Evolutionary conservation across 2,329 filamentous ascomycete genomes (phyloP).

Genomic region (Neopestalotiopsis sp.): DNA sequence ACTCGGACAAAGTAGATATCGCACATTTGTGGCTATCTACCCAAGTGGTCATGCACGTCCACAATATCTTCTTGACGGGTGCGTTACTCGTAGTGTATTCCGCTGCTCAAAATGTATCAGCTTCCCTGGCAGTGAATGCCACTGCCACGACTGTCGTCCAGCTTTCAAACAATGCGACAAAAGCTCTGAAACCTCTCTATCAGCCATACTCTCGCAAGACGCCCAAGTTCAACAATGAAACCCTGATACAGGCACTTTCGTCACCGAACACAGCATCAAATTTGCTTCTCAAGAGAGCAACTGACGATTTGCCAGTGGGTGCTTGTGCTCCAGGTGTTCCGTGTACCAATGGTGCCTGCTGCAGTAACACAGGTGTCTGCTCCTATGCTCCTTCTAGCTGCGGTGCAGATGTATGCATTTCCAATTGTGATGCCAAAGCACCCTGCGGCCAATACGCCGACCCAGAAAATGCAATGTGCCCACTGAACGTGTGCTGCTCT

Average conservation of each 20-base stretch:
- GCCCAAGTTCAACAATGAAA: background rate
- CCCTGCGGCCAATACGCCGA: constrained; percentile 38
- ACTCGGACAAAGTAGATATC: too few species aligned
- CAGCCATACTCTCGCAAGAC: constrained; percentile 3
- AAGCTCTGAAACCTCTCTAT: background rate
- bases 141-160: too few species aligned
- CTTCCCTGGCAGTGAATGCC: too few species aligned
- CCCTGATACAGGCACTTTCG: background rate
- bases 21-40: too few species aligned
- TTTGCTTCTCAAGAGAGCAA: background rate
- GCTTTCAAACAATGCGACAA: background rate
- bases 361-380: constrained; percentile 9
- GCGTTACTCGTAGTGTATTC: too few species aligned
- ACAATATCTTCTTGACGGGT: too few species aligned
- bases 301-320: background rate
- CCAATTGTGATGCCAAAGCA: constrained; percentile 40
- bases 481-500: constrained; percentile 40
- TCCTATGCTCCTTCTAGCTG: constrained; percentile 26
- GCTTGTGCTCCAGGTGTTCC: background rate
- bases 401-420: constrained; percentile 32
- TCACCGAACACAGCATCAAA: background rate
- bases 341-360: constrained; percentile 3
- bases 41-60: too few species aligned
- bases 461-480: constrained; percentile 30
- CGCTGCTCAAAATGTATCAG: too few species aligned